A percentile compares a stretch with the other conserved stretches of the same genome.
These are phyloP conservation scores for Cenococcum geophilum DNA, from an alignment of 495 filamentous ascomycete genomes.

Conservation along the genomic window DNA sequence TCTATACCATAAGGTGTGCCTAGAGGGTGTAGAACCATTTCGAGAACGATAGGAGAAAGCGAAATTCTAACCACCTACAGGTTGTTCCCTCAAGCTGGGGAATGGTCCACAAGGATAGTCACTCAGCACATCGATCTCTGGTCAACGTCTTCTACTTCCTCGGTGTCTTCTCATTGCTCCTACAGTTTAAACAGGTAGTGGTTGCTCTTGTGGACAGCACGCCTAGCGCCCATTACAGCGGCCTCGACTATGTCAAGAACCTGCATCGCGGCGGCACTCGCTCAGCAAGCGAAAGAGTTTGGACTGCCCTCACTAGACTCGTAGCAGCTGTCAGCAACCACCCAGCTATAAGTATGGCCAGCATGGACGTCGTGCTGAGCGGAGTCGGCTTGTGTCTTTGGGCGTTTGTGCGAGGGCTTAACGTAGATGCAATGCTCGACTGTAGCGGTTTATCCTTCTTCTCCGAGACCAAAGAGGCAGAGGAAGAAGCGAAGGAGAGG, in stretches of 20 bases:
- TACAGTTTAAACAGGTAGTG: conserved; percentile 34
- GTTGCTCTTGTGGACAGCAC: conserved; percentile 18
- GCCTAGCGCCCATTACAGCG: not conserved
- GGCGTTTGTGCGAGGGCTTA: conserved; percentile 46
- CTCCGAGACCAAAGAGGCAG: not conserved
- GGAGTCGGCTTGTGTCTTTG: conserved; percentile 48
- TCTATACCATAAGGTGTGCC: not conserved
- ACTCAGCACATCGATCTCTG: conserved; percentile 39
- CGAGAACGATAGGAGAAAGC: not conserved
- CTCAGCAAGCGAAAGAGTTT: not conserved
- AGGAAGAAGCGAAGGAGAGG: conserved; percentile 8
- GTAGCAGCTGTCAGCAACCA: conserved; percentile 43
- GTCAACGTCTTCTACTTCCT: conserved; percentile 42
- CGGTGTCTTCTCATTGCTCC: conserved; percentile 34
- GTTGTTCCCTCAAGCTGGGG: conserved; percentile 44
- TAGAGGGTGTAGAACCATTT: not conserved
- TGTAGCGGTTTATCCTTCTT: conserved; percentile 21
- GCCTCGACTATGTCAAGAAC: not conserved
- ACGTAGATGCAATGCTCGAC: conserved; percentile 40
- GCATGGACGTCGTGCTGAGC: conserved; percentile 49
- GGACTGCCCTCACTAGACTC: not conserved
- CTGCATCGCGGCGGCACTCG: not conserved
- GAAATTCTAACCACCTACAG: conserved; percentile 16
- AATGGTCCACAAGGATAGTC: conserved; percentile 36
- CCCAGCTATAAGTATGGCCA: conserved; percentile 45